Base-by-base conservation (phyloP, 2,329 filamentous ascomycete genomes). In the Malbranchea cinnamomea region DNA sequence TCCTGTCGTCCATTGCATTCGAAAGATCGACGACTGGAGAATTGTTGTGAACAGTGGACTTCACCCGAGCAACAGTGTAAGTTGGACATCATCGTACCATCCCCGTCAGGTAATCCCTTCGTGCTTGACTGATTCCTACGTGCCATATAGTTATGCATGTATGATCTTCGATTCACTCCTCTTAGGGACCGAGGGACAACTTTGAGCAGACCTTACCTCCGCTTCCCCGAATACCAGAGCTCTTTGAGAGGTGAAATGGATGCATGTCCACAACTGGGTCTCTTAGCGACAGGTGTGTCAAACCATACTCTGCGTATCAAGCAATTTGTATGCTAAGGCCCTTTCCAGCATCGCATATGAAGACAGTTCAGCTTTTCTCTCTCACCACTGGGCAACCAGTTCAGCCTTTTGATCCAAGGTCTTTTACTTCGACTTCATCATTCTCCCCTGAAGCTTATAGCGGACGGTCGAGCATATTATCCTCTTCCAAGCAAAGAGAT, bases 161-260 rank as follows among this genome's bases (percentile, higher is more conserved):
- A 58, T 33, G 56, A 59, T 32, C 43, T 59, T 16, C 54, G 56
- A 13, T 57, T 45, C 32, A 40, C 49, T 2, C 39, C 46, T 2
- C 47, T 44, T 20, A 44, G 13, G 34, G 33, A n/a, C 36, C 30
- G 20, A 31, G 32, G 5, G 47, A 52, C 26, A 45, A 41, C 8
- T 48, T n/a, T 47, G 5, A 51, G 47, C 5, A 47, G 34, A 16
- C 52, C 56, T 1, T 59, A 55, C 28, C 38, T 58, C 19, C 38
- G 38, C 4, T 58, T 59, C 31, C 38, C 39, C 2, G 49, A 51
- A n/a, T 51, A 39, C n/a, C 34, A 45, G 1, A 36, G 42, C 10
- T 31, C 37, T 9, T 41, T 47, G 16, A 46, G n/a, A n/a, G n/a
- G 47, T 2, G 45, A 50, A 11, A 50, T 58, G 22, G 55, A 57